Base-by-base conservation (phyloP, 208 protist genomes). In the Leishmania tropica region DNA sequence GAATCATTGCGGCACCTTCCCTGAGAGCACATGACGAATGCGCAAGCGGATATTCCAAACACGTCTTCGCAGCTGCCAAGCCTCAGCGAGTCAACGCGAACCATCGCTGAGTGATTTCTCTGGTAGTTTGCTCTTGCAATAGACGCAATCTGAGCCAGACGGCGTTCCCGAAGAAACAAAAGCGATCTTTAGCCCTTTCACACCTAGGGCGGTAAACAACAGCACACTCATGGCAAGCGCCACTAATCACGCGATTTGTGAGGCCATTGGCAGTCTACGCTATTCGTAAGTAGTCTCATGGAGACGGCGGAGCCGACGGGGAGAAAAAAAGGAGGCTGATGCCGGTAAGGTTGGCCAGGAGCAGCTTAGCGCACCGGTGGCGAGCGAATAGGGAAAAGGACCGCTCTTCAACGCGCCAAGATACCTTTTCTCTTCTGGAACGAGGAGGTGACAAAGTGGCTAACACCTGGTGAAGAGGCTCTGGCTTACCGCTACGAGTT, bases 141-240 rank as follows among this genome's bases (percentile, higher is more conserved):
- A 45, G 60, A 5, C 5, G 40, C 10, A 17, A 84, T 74, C 2
- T 24, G 47, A 0, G 11, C 76, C 54, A 6, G 75, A 45, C 0
- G 10, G 47, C 37, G 15, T 4, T 28, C 75, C 80, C 10, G 80
- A 84, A 7, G 80, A 80, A 54, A 80, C 40, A 79, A 84, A 53
- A 35, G 54, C 75, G 1, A 84, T 31, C 3, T 70, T 53, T 19
- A 84, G 75, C 13, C 28, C 60, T 24, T 65, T 45, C 28, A 67
- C 80, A 35, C n/a, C 11, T 40, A 35, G 28, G 17, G 76, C 19
- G 42, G 56, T 13, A 8, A 15, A 7, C 48, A 35, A 21, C 8
- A 83, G 51, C 15, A 31, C 51, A 40, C 13, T 17, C 51, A 45
- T 58, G 31, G 19, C 73, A 8, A 62, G 4, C 10, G 53, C 21